phyloP scores from a whole-genome alignment of 2,329 filamentous ascomycete genomes.

The Neofusicoccum sp. region DNA sequence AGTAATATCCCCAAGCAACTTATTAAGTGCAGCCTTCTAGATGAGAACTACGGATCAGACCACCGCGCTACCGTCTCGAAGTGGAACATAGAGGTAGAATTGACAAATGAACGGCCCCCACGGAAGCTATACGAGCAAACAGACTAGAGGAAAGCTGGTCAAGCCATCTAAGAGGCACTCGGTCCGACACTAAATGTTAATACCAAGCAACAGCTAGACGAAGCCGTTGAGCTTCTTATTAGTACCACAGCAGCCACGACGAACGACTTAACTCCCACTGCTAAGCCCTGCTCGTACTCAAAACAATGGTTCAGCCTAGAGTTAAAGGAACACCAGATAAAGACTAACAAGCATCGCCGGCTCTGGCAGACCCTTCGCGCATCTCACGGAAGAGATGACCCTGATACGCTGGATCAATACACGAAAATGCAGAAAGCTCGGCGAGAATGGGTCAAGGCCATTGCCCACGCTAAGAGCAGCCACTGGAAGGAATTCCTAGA shows the following conservation, averaged over 20 bases:
- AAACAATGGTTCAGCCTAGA: slow-evolving; percentile 2
- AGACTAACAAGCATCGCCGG: background rate
- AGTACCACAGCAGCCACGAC: background rate
- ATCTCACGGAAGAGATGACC: background rate
- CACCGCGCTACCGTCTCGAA: background rate
- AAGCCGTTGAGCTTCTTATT: background rate
- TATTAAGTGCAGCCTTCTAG: background rate
- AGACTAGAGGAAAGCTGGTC: background rate
- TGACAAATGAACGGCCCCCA: no score
- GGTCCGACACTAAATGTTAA: background rate
- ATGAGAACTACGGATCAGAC: slow-evolving; percentile 13
- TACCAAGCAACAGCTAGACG: background rate
- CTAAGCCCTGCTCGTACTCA: slow-evolving; percentile 3
- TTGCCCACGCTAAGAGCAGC: background rate
- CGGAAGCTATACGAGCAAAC: slow-evolving; percentile 1
- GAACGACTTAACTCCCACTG: background rate
- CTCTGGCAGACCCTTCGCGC: background rate
- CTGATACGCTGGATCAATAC: background rate
- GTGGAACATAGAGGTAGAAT: no score
- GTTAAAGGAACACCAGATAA: background rate
- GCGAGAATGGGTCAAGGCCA: background rate
- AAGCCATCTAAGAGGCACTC: background rate
- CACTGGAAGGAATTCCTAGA: slow-evolving; percentile 12
- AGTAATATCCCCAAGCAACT: background rate
- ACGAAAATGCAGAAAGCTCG: background rate